Evolutionary conservation across 202 grass and related monocot species (phyloP), one percentile per base, ranked within the genome.

Genomic region (Elaeis oleifera): DNA sequence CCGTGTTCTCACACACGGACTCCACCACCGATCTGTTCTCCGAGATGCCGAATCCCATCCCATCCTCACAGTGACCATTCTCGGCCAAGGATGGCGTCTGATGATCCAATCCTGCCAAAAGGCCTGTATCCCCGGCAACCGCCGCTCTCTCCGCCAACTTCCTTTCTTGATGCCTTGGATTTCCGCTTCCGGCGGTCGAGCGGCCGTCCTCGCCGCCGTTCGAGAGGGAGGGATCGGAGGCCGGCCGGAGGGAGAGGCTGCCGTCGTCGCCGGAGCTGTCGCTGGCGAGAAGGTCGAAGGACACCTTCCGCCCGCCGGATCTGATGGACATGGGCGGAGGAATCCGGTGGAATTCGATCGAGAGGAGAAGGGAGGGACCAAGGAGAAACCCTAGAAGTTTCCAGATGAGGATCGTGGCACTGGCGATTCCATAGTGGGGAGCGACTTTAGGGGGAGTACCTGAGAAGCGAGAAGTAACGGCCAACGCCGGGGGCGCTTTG

Each of bases 221-320:
- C 49, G 75, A 62, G n/a, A 57, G 64, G 4, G 62, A 49, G 24
- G 66, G 59, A 3, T 82, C 69, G 8, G 71, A 74, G 59, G 76
- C 26, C 20, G 74, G 72, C 54, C 74, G 69, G 19, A 68, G 78
- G 67, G 75, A 78, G 6, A 7, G 18, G 28, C 32, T 72, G 25
- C 16, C 16, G 21, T 79, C 75, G 59, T 71, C 82, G 21, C 55
- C 72, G 65, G 74, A 65, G 39, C 61, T 74, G 59, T 77, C 71
- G 29, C 59, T 66, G 54, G 84, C 81, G 69, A 97, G 92, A 58
- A 97, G 69, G 50, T 89, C 88, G 82, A 92, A 97, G 48, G 92
- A 92, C 57, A 89, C 79, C 65, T 79, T 67, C 23, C 85, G 68
- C 25, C 51, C 65, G 32, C 59, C 61, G 27, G 88, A 89, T 92